Evolutionary conservation across 2,329 filamentous ascomycete genomes (phyloP).

Genomic region (Talaromyces pinophilus): DNA sequence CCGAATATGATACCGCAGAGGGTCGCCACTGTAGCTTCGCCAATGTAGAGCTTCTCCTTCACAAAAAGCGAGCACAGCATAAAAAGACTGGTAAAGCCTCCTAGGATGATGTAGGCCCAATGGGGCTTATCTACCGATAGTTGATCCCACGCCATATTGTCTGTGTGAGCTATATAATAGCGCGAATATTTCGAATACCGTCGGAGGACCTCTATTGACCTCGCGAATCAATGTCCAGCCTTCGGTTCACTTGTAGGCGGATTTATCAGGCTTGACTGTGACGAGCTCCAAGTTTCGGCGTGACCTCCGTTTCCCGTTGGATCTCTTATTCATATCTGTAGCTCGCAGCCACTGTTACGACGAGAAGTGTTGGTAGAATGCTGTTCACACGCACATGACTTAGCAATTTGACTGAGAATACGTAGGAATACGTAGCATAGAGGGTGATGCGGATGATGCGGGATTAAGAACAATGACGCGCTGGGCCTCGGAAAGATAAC

Average conservation of each 20-base stretch:
- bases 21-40: conserved; percentile 90
- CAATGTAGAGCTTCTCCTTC: conserved; percentile 98
- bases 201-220: background rate
- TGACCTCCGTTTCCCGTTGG: conserved; percentile 17
- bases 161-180: background rate
- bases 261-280: conserved; percentile 12
- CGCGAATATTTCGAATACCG: background rate
- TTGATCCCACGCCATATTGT: conserved; percentile 54
- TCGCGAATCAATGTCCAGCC: background rate
- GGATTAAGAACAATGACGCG: background rate
- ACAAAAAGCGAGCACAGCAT: conserved; percentile 98
- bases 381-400: background rate
- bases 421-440: background rate
- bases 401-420: background rate
- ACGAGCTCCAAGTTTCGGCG: conserved; percentile 17
- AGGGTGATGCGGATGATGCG: background rate
- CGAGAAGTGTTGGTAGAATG: background rate
- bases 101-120: conserved; percentile 96
- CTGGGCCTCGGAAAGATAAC: background rate
- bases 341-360: conserved; percentile 14
- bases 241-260: conserved; percentile 11
- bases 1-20: conserved; percentile 71
- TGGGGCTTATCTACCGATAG: conserved; percentile 82
- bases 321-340: conserved; percentile 23
- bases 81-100: conserved; percentile 95